phyloP scores from a whole-genome alignment of 768 basidiomycete species.

The Boletales sp. region DNA sequence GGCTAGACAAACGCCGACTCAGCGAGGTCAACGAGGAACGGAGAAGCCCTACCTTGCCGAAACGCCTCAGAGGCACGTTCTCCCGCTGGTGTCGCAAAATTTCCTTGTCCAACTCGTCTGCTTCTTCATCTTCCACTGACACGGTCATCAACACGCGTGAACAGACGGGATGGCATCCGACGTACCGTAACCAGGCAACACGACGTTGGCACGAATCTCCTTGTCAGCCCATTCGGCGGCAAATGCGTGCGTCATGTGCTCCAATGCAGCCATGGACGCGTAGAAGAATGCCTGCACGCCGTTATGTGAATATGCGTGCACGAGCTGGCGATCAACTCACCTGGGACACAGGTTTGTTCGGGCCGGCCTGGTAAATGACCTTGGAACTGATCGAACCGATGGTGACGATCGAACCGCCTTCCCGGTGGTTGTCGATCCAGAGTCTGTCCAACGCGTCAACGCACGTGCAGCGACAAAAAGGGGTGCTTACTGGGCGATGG shows the following conservation, averaged over 20 bases:
- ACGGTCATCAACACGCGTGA: neutral
- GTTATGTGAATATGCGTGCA: too few species aligned
- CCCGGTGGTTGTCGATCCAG: constrained; percentile 35
- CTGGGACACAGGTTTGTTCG: constrained; percentile 50
- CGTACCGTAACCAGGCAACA: constrained; percentile 57
- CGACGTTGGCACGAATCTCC: constrained; percentile 54
- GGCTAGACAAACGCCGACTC: too few species aligned
- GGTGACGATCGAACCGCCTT: constrained; percentile 55
- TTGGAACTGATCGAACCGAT: constrained; percentile 65
- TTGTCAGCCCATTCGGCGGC: constrained; percentile 58
- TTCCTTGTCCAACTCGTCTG: constrained; percentile 45
- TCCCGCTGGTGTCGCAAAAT: constrained; percentile 48
- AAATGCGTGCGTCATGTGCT: constrained; percentile 55
- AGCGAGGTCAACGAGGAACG: too few species aligned
- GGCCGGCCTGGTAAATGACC: constrained; percentile 52
- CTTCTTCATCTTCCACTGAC: constrained; percentile 42
- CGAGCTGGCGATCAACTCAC: constrained; percentile 24
- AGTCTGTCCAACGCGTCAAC: constrained; percentile 28
- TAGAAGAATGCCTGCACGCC: constrained; percentile 52
- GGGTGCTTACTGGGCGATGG: constrained; percentile 46
- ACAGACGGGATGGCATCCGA: neutral
- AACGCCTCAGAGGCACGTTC: constrained; percentile 51
- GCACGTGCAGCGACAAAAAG: too few species aligned
- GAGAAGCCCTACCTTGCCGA: constrained; percentile 26
- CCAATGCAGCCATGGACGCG: constrained; percentile 67